Conservation (phyloP, 805 yeast species). For the Clavispora phyllophila region DNA sequence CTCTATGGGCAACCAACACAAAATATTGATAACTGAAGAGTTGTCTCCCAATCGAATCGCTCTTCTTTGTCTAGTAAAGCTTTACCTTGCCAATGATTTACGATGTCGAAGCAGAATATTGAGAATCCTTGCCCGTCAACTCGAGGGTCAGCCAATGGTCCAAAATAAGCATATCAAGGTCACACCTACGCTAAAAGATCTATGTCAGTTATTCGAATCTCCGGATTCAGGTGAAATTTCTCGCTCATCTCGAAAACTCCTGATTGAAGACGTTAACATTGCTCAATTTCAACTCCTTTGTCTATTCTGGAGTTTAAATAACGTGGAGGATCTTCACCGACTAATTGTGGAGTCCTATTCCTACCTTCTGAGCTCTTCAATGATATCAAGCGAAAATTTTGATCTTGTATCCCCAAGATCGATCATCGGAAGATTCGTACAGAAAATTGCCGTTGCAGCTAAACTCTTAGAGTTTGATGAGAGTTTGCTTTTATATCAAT, state of each 20-base stretch:
- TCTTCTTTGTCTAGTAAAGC: conserved; percentile 42
- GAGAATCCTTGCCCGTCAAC: conserved; percentile 3
- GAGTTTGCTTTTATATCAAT: conserved; percentile 28
- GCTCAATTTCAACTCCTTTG: conserved; percentile 5
- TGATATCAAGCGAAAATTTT: conserved; percentile 4
- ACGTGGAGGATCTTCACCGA: conserved; percentile 45
- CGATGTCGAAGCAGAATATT: conserved; percentile 15
- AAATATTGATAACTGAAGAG: conserved; percentile 31
- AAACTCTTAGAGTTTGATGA: conserved; percentile 46
- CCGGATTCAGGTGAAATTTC: neutral
- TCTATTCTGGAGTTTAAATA: conserved; percentile 41
- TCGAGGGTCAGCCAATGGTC: conserved; percentile 9
- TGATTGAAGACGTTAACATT: neutral
- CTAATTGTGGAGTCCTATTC: conserved; percentile 17
- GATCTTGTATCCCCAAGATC: conserved; percentile 19
- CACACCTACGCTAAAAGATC: conserved; percentile 5
- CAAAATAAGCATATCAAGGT: conserved; percentile 3
- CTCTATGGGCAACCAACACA: neutral
- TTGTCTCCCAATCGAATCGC: conserved; percentile 55
- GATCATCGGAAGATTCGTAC: conserved; percentile 40
- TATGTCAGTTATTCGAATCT: conserved; percentile 5
- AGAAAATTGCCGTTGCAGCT: conserved; percentile 33
- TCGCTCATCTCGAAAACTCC: neutral
- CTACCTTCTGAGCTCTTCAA: conserved; percentile 9
- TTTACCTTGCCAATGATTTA: conserved; percentile 38